phyloP scores from a whole-genome alignment of 139 green algal species.

The Auxenochlorella pyrenoidosa region DNA sequence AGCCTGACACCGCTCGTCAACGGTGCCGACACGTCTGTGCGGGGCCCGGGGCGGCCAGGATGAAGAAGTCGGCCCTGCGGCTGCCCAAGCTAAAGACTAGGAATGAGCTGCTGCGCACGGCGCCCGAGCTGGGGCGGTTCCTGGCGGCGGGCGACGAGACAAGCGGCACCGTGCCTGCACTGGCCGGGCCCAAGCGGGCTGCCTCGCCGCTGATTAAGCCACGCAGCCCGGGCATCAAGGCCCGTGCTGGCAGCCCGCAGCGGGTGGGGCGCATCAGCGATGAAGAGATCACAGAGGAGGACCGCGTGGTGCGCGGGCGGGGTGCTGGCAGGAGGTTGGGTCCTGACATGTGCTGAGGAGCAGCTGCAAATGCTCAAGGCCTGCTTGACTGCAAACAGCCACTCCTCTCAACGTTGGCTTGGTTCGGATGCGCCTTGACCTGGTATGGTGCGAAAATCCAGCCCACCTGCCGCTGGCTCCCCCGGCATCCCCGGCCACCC shows the following conservation, averaged over 20 bases:
- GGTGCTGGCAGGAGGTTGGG: neutral
- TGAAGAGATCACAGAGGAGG: constrained; percentile 81
- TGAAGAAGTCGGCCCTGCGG: constrained; percentile 52
- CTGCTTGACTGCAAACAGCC: too few relatives aligned
- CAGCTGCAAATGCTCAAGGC: too few relatives aligned
- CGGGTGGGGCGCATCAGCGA: neutral
- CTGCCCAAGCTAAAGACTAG: constrained; percentile 78
- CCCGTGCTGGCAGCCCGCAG: neutral
- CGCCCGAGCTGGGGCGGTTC: constrained; percentile 11
- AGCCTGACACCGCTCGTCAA: too few relatives aligned
- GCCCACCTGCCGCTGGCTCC: too few relatives aligned
- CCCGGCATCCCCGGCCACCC: neutral
- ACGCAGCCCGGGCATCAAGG: constrained; percentile 66
- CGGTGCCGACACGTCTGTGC: too few relatives aligned
- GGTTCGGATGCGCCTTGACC: too few relatives aligned
- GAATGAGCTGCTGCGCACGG: constrained; percentile 72
- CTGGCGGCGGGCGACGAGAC: neutral
- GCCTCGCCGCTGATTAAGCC: neutral
- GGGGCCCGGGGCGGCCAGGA: neutral
- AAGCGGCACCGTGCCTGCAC: too few relatives aligned
- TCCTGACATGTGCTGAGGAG: neutral
- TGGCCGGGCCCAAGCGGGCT: neutral
- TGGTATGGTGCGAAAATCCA: too few relatives aligned
- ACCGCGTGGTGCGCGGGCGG: constrained; percentile 61
- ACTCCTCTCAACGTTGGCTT: too few relatives aligned